Evolutionary conservation across 2,329 filamentous ascomycete genomes (phyloP), one percentile per base, ranked within the genome.

Genomic region (Fusarium sp.): DNA sequence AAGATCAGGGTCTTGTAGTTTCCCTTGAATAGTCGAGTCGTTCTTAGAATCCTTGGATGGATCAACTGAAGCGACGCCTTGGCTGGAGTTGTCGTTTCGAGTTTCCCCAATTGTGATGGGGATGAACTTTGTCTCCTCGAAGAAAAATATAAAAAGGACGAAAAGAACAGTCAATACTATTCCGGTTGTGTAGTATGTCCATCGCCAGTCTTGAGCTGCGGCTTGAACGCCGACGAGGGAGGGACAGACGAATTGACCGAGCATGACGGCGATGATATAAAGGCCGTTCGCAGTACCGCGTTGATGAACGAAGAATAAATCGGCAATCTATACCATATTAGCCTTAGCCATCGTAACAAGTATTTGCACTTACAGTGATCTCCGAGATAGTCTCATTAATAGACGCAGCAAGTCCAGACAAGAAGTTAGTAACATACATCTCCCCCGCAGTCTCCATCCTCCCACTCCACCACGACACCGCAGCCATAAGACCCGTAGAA

Each of bases 311-410:
- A 78, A 78, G 61, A 79, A 78, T 6, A 80, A 57, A 56, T 79
- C 77, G 1, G 70, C 64, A 50, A 77, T 77, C 76, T 76, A 18
- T 11, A 2, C 3, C 2, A 12, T 10, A 26, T 66, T 4, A 71
- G 44, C 6, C n/a, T 8, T 7, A 28, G 13, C 6, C 11, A 18
- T 21, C 2, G 3, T 4, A 6, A 12, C 15, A 5, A 1, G 0
- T 3, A 2, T 28, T 4, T 11, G 31, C 4, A 66, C 70, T 54
- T 24, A 77, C 74, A 2, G 78, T 82, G 59, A 82, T 81, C 49
- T 81, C 77, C 0, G 75, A 75, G 5, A 78, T 77, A 3, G 78
- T 77, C 55, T 82, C 80, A 39, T 81, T 81, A 0, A 77, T 77
- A 2, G 79, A 76, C 11, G 77, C 78, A 1, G 79, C 79, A 16